Base-by-base conservation (phyloP, 371 early-diverging fungal genomes). In the Rhizopus arrhizus region DNA sequence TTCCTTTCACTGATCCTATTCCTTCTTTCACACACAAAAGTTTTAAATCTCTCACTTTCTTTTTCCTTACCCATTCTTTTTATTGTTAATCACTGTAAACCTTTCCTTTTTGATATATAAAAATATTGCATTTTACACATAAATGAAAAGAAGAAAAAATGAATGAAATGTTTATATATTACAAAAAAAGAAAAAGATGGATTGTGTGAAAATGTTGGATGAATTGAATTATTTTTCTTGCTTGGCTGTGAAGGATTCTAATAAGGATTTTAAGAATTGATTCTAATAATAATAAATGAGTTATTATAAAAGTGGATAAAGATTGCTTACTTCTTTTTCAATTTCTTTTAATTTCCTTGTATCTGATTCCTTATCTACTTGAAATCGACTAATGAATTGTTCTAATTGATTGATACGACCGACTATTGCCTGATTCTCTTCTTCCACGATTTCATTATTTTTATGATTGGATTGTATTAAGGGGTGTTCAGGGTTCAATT, bases 371-470 rank as follows among this genome's bases (percentile, higher is more conserved):
- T 78, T 78, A 56, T 78, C 78, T 49, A 65, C 59, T 55, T 64
- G 66, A 31, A 75, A 74, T 3, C 54, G 67, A 12, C 55, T 53
- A 65, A 78, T 75, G 10, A 78, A 10, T 33, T 66, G 59, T 56
- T 78, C 78, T 5, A 78, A 42, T 46, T 78, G 75, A 9, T 67
- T 59, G 0, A 78, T 73, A 16, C 78, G 72, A 52, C 75, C 72
- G 42, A 65, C 62, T 7, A 78, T 36, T 6, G 66, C 62, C 6
- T 66, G 22, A 16, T 48, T 34, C 11, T 58, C 54, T 22, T 32
- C 8, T 22, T 56, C 51, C 8, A 61, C 38, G 0, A 45, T 5
- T 11, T 60, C 49, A 34, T 10, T 42, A 32, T 32, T 34, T 8
- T 22, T 10, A 48, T 5, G 9, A 13, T 7, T 15, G 12, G 35